A percentile compares a stretch with the other conserved stretches of the same genome.
phyloP scores from a whole-genome alignment of 2,329 filamentous ascomycete species.

The Elsinoe fawcettii region DNA sequence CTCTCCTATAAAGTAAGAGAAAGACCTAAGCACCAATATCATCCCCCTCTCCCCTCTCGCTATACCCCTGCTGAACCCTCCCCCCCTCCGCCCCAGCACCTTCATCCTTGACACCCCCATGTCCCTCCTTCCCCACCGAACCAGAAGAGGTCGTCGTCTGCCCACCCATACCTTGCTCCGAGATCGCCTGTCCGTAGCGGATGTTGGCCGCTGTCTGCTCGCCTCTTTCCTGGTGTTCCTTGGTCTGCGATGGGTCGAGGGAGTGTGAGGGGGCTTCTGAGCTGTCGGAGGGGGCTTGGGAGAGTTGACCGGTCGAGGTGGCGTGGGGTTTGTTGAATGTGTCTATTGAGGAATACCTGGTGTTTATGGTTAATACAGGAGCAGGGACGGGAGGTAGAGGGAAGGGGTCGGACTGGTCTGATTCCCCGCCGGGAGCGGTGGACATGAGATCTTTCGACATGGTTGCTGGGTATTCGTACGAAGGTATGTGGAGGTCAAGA shows the following conservation, averaged over 20 bases:
- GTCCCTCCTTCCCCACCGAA: slow-evolving; percentile 33
- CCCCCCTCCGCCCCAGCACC: slow-evolving; percentile 32
- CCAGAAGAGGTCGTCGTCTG: slow-evolving; percentile 38
- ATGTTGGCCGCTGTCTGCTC: slow-evolving; percentile 46
- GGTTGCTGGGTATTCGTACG: slow-evolving; percentile 3
- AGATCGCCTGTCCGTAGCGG: slow-evolving; percentile 49
- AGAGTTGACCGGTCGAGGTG: slow-evolving; percentile 51
- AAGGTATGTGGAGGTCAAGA: not conserved
- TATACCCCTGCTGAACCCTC: slow-evolving; percentile 48
- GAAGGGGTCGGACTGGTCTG: slow-evolving; percentile 20
- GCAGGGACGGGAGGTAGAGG: not conserved
- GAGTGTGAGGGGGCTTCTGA: slow-evolving; percentile 15
- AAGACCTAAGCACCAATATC: slow-evolving; percentile 45
- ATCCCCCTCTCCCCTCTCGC: slow-evolving; percentile 40
- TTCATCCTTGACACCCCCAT: slow-evolving; percentile 27
- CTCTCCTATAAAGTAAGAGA: too few species aligned
- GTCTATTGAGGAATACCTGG: slow-evolving; percentile 51
- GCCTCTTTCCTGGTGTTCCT: slow-evolving; percentile 32
- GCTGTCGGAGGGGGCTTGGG: slow-evolving; percentile 21
- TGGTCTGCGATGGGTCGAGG: slow-evolving; percentile 25
- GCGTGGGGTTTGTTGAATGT: slow-evolving; percentile 42
- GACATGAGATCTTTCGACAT: slow-evolving; percentile 52
- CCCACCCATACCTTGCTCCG: slow-evolving; percentile 49
- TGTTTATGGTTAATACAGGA: not conserved
- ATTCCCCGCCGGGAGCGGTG: slow-evolving; percentile 53